Percentiles rank a stretch among this genome's conserved stretches.
Conservation (phyloP, 2,329 filamentous ascomycete species). For the Raffaelea albimanens region DNA sequence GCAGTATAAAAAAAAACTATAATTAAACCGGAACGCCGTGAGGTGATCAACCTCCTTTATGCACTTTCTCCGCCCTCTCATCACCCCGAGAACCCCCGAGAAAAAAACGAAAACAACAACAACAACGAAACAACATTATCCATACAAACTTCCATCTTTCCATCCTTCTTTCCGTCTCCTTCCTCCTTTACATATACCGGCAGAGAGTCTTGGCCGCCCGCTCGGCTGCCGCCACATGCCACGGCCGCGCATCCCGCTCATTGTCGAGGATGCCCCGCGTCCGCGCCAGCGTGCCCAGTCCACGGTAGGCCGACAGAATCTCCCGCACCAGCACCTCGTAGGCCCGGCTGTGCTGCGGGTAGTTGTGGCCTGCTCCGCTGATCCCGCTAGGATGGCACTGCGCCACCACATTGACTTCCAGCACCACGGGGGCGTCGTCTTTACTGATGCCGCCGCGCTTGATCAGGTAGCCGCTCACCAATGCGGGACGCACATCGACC, state of each 20-base stretch:
- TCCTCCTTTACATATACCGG: conserved; percentile 44
- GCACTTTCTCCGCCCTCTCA: too few species aligned
- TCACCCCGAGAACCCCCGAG: too few species aligned
- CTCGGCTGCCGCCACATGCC: conserved; percentile 66
- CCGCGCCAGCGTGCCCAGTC: conserved; percentile 58
- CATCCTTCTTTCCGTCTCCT: background rate
- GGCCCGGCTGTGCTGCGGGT: conserved; percentile 20
- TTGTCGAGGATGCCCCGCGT: conserved; percentile 53
- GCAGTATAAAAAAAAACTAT: background rate
- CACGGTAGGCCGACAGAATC: conserved; percentile 59
- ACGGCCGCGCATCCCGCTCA: conserved; percentile 57
- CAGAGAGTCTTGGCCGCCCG: conserved; percentile 59
- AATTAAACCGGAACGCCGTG: too few species aligned
- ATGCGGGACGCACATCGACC: conserved; percentile 44
- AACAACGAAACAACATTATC: too few species aligned
- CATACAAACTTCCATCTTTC: background rate
- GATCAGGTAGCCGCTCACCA: conserved; percentile 57
- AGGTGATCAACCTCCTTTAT: too few species aligned
- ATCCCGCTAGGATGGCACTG: too few species aligned
- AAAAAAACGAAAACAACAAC: too few species aligned
- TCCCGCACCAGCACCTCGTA: conserved; percentile 61
- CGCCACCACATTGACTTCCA: conserved; percentile 59
- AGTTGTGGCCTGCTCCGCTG: conserved; percentile 29
- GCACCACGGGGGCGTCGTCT: conserved; percentile 49
- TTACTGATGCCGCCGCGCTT: conserved; percentile 47